Base-by-base conservation (phyloP, 73 alveolate species). In the Paramecium sexaurelia region DNA sequence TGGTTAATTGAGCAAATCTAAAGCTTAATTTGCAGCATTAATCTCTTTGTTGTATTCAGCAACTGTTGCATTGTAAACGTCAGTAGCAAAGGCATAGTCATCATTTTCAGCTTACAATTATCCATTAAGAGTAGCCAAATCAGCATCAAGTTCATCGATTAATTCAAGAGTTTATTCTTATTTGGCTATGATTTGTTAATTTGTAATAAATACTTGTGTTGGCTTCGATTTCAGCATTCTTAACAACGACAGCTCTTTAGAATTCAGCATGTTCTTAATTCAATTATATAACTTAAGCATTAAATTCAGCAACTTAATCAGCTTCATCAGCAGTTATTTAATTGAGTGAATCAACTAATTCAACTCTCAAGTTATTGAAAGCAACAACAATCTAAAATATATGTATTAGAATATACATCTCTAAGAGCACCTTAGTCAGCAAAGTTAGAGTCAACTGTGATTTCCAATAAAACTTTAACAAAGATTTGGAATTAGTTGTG, bases 101-200 rank as follows among this genome's bases (percentile, higher is more conserved):
- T 78, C 90, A 78, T 78, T 78, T 43, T 78, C 90, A 78, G 90
- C 90, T 40, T 78, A 20, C 41, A 78, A 78, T 78, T 78, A 78
- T 39, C 75, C 90, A 35, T 78, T 78, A 15, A 78, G 71, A 55
- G 90, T 78, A 13, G 69, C 90, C 68, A 78, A 45, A 78, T 78
- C 90, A 11, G 73, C 90, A 39, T 78, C 73, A 27, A 41, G 40
- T 40, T 78, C 68, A 43, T 78, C 90, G 0, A 78, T 39, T 43
- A 78, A 78, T 6, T 78, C 90, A 39, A 29, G 61, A 39, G 90
- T 78, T 22, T 37, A 37, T 22, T 78, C 90, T 37, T 20, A 17
- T 33, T 78, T 78, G 68, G 68, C 90, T 78, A 41, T 24, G 8
- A 3, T 20, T 29, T 37, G 27, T 24, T 78, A 78, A 7, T 11